These are phyloP conservation scores for Arthrobotrys pseudoclavata DNA, from an alignment of 2,329 filamentous ascomycete species.

Conservation along the genomic window DNA sequence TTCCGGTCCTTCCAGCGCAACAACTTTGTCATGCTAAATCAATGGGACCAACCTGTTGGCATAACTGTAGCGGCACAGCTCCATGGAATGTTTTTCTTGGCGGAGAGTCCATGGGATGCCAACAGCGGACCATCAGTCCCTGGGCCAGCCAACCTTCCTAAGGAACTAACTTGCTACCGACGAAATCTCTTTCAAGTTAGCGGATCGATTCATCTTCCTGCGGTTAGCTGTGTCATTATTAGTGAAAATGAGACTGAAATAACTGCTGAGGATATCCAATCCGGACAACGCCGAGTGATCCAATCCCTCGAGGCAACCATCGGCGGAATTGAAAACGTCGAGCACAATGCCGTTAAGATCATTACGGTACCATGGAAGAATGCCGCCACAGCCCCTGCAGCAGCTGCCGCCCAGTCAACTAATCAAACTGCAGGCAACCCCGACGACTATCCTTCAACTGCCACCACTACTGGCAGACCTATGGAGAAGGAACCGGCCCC, in stretches of 20 bases:
- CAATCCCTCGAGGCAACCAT: slow-evolving; percentile 80
- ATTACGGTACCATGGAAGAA: slow-evolving; percentile 98
- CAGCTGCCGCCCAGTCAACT: slow-evolving; percentile 69
- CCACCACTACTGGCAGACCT: slow-evolving; percentile 42
- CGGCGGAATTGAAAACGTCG: slow-evolving; percentile 93
- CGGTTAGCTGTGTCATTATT: slow-evolving; percentile 82
- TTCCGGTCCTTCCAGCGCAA: slow-evolving; percentile 55
- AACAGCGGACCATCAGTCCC: slow-evolving; percentile 71
- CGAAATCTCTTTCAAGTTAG: slow-evolving; percentile 97
- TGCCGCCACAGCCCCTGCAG: slow-evolving; percentile 80
- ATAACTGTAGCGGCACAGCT: slow-evolving; percentile 80
- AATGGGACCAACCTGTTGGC: slow-evolving; percentile 74
- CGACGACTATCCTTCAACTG: slow-evolving; percentile 53
- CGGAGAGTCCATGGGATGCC: slow-evolving; percentile 78
- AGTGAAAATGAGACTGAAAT: slow-evolving; percentile 87
- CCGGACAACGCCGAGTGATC: slow-evolving; percentile 46
- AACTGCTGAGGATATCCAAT: slow-evolving; percentile 76
- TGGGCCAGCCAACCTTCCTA: slow-evolving; percentile 71
- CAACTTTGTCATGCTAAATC: slow-evolving; percentile 73
- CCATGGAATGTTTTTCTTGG: slow-evolving; percentile 90
- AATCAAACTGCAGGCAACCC: slow-evolving; percentile 9
- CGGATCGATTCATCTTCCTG: slow-evolving; percentile 84
- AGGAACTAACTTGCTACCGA: slow-evolving; percentile 94
- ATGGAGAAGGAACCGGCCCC: slow-evolving; percentile 86
- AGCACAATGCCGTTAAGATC: slow-evolving; percentile 89